These are phyloP conservation scores for Hypericum androsaemum DNA, from an alignment of 345 rosid species.

Conservation along the genomic window DNA sequence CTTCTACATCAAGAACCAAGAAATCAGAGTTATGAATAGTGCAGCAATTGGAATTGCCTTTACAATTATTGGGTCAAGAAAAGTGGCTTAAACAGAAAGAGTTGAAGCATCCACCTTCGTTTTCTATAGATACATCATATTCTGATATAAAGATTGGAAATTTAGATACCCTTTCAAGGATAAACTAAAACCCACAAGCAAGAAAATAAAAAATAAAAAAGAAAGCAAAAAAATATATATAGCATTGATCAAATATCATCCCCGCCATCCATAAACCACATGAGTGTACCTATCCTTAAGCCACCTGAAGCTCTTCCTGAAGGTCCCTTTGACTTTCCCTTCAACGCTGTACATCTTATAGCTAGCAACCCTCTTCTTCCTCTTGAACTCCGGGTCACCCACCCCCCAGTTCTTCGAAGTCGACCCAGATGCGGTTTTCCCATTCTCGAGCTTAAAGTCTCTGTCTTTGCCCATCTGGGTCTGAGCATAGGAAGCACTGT, in stretches of 20 bases:
- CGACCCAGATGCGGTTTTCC: conserved; percentile 25
- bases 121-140: no score
- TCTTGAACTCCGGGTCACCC: conserved; percentile 68
- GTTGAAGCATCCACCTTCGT: no score
- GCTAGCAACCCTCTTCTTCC: conserved; percentile 94
- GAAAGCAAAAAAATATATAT: no score
- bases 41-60: no score
- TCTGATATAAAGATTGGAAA: no score
- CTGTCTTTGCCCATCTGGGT: conserved; percentile 27
- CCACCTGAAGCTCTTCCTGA: conserved; percentile 85
- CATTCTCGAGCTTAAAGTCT: conserved; percentile 44
- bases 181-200: no score
- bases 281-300: conserved; percentile 65
- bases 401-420: conserved; percentile 49
- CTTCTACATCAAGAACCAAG: no score
- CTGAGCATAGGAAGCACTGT: conserved; percentile 52
- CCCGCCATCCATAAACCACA: conserved; percentile 77
- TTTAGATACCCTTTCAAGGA: no score
- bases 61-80: no score
- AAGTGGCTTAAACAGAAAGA: no score
- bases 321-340: conserved; percentile 81
- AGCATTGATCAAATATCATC: conserved; percentile 10
- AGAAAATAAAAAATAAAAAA: no score
- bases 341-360: conserved; percentile 81
- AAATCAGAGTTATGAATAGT: no score